Conservation (phyloP, 768 basidiomycete genomes). For the Boletus pseudo-olivaceus region DNA sequence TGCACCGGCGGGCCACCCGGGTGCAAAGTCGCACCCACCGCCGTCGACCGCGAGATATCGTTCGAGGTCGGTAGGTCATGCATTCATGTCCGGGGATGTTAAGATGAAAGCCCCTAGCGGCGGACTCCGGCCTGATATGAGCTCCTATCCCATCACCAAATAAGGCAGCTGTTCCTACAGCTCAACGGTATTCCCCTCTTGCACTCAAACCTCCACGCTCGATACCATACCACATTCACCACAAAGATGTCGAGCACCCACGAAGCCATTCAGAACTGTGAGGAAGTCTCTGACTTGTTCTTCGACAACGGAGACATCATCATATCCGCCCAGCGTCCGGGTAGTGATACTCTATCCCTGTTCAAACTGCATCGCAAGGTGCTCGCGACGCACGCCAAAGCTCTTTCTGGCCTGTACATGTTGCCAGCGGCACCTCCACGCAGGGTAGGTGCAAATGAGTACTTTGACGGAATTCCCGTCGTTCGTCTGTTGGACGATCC, state of each 20-base stretch:
- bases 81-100: no score
- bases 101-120: no score
- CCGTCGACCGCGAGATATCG: no score
- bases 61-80: no score
- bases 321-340: not conserved
- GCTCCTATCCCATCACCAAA: not conserved
- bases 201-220: not conserved
- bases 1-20: no score
- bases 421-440: no score
- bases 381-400: not conserved
- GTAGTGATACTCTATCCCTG: not conserved
- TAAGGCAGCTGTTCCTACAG: not conserved
- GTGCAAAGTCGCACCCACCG: no score
- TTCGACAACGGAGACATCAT: not conserved
- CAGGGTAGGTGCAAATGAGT: not conserved
- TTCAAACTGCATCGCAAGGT: slow-evolving; percentile 1
- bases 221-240: not conserved
- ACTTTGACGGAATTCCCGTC: not conserved
- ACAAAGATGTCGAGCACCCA: not conserved
- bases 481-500: not conserved
- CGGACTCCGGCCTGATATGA: no score
- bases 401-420: not conserved
- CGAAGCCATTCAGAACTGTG: not conserved
- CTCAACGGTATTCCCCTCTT: not conserved
- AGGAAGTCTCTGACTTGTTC: not conserved